Evolutionary conservation across 139 green algal species (phyloP).

Genomic region (Chlorella ohadii): DNA sequence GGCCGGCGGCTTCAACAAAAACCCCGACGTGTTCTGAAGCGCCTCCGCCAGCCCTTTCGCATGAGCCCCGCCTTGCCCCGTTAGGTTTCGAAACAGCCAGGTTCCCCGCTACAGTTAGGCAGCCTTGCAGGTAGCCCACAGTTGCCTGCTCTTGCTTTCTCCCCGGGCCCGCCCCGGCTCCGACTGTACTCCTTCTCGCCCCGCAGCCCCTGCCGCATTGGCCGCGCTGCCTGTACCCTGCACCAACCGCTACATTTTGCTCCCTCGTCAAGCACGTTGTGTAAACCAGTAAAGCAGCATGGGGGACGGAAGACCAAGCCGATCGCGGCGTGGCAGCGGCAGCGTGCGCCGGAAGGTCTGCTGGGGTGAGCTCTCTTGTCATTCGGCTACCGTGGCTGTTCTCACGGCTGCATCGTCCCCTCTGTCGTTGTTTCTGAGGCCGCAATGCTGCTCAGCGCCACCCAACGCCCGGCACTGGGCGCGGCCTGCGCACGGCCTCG

Average conservation of each 20-base stretch:
- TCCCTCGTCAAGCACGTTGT: background rate
- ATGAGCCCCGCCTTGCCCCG: background rate
- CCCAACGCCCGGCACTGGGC: too few relatives aligned
- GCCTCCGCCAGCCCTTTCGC: too few relatives aligned
- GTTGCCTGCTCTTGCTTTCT: background rate
- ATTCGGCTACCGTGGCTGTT: too few relatives aligned
- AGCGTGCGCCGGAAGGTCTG: too few relatives aligned
- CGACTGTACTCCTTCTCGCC: background rate
- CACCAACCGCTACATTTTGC: background rate
- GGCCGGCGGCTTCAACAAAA: conserved; percentile 18
- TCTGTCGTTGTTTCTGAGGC: too few relatives aligned
- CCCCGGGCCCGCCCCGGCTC: background rate
- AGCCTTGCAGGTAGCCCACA: background rate
- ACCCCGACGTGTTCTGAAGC: conserved; percentile 70
- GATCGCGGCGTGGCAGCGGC: too few relatives aligned
- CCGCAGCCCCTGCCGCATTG: background rate
- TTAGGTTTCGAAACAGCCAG: background rate
- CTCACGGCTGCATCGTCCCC: too few relatives aligned
- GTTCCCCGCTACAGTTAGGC: background rate
- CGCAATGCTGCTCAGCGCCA: too few relatives aligned
- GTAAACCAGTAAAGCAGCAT: background rate
- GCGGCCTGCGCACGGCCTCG: too few relatives aligned
- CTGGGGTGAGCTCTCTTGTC: too few relatives aligned
- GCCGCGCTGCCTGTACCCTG: background rate
- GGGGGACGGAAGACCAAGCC: too few relatives aligned